Evolutionary conservation across 1,284 basidiomycete species (phyloP).

Genomic region (Fomitopsis schrenkii): DNA sequence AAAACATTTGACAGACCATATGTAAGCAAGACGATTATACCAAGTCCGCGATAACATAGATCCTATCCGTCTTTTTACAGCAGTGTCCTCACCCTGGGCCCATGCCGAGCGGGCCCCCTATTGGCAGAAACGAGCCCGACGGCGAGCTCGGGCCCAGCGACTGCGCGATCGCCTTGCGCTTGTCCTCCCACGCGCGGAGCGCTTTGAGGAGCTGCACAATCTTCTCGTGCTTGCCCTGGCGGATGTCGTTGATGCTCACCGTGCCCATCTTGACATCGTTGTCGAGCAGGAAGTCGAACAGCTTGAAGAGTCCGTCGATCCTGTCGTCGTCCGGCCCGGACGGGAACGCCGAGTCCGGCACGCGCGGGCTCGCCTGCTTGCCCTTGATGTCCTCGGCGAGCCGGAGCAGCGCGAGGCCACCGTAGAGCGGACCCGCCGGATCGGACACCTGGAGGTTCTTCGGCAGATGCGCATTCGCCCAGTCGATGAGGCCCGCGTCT

Average conservation of each 20-base stretch:
- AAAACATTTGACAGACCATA: neutral
- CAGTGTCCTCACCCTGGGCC: neutral
- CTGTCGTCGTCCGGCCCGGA: conserved; percentile 63
- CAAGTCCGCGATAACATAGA: neutral
- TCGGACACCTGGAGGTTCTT: conserved; percentile 60
- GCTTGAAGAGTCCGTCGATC: conserved; percentile 83
- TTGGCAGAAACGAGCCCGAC: conserved; percentile 24
- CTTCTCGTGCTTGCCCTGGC: conserved; percentile 75
- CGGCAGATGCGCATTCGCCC: conserved; percentile 85
- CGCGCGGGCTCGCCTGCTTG: conserved; percentile 57
- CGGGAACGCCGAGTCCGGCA: conserved; percentile 81
- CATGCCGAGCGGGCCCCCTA: conserved; percentile 20
- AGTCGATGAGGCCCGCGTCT: conserved; percentile 64
- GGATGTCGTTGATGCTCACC: conserved; percentile 88
- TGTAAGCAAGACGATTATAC: neutral
- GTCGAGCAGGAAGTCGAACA: conserved; percentile 87
- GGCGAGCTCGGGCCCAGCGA: conserved; percentile 41
- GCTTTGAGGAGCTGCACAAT: conserved; percentile 75
- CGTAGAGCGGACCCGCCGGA: conserved; percentile 44
- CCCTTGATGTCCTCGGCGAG: conserved; percentile 76
- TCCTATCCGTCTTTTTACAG: neutral
- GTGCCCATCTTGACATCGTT: conserved; percentile 85
- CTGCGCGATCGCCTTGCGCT: conserved; percentile 49
- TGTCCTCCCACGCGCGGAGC: conserved; percentile 76
- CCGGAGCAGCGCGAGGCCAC: conserved; percentile 72